Evolutionary conservation across 106 monocot genomes (phyloP), one percentile per base, ranked within the genome.

Genomic region (Allium cepa): DNA sequence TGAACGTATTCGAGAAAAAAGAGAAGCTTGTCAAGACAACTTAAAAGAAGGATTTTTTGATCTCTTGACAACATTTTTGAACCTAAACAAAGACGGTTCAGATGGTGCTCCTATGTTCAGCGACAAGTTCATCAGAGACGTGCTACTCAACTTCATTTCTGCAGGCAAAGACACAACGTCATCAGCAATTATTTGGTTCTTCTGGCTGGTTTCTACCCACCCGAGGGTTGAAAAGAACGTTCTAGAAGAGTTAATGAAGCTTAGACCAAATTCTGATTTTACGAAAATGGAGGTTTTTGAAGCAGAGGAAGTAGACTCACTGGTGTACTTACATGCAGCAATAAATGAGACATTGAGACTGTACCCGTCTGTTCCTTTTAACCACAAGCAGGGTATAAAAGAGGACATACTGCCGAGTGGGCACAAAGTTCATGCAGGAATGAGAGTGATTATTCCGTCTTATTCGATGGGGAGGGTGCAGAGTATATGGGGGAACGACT

Each of bases 401-500:
- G 45, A 13, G 49, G 84, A 84, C 47, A 28, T 56, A 1, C 77
- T 91, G 4, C 91, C 91, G 7, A 84, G 81, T 62, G 87, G 87
- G 17, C 56, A 79, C 52, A 62, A 46, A 26, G 77, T 77, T 8
- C 45, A 57, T 11, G 77, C 81, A 3, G 71, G 64, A 1, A 75
- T 53, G 36, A 70, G 69, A 73, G 27, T 91, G 7, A 7, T 91
- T 2, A 28, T 82, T 22, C 70, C 67, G 1, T 53, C 65, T 5
- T 88, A 88, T 49, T 22, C 77, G 0, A 84, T 79, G 80, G 87
- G 53, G 9, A 78, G 84, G 65, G 74, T 82, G 81, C 72, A 85
- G 57, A 61, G 64, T 15, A 27, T 88, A 0, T 93, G 92, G 92
- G 88, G 92, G 11, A 64, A 86, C 17, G 93, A 93, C 45, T 93